Conservation (phyloP, 805 yeast species). For the Nematodospora valgi region DNA sequence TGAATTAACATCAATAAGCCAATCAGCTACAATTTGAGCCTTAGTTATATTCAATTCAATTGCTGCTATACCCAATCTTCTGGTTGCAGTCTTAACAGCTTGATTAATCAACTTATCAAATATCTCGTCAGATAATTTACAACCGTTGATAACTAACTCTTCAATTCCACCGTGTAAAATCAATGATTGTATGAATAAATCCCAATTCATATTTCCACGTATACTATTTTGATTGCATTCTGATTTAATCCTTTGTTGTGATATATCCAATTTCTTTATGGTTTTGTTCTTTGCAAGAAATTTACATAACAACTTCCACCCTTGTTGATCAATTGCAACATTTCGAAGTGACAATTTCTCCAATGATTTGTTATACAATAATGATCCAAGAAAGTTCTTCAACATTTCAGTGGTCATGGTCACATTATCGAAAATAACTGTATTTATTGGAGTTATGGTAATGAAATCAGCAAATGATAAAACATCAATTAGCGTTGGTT, state of each 20-base stretch:
- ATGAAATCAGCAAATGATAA: constrained; percentile 56
- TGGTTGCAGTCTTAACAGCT: constrained; percentile 42
- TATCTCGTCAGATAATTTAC: constrained; percentile 42
- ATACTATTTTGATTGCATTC: constrained; percentile 36
- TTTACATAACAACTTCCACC: constrained; percentile 51
- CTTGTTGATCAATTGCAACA: constrained; percentile 49
- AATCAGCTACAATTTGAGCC: constrained; percentile 39
- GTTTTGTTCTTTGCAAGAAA: constrained; percentile 41
- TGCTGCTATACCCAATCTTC: constrained; percentile 52
- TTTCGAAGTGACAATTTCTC: constrained; percentile 55
- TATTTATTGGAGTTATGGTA: constrained; percentile 52
- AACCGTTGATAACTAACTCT: constrained; percentile 57
- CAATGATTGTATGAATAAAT: constrained; percentile 42
- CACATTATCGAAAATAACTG: constrained; percentile 57
- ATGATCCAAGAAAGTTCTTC: constrained; percentile 43
- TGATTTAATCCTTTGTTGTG: constrained; percentile 51
- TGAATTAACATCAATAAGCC: constrained; percentile 43
- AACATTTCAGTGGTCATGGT: constrained; percentile 53
- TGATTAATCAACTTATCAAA: constrained; percentile 39
- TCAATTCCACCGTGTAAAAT: constrained; percentile 49
- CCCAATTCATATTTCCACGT: constrained; percentile 54
- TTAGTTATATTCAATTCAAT: constrained; percentile 44
- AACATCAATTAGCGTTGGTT: constrained; percentile 55
- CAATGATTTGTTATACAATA: constrained; percentile 39
- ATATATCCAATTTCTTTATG: constrained; percentile 50